A percentile compares a stretch with the other conserved stretches of the same genome.
phyloP scores from a whole-genome alignment of 164 flowering plant genomes.

The Macadamia integrifolia region DNA sequence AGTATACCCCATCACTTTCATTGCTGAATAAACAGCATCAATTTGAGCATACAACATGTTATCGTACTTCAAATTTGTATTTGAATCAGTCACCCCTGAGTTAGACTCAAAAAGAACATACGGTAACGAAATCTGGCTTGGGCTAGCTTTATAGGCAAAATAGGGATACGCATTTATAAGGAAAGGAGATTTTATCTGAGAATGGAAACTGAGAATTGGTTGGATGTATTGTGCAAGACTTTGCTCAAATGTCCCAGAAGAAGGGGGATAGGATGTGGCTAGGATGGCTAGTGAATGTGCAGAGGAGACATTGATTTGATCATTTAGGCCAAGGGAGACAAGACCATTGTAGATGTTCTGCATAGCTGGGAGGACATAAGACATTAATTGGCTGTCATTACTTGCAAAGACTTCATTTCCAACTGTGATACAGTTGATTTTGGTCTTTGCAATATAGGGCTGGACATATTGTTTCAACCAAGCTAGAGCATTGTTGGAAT shows the following conservation, averaged over 20 bases:
- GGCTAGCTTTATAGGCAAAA: constrained; percentile 74
- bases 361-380: constrained; percentile 73
- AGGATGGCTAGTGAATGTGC: constrained; percentile 69
- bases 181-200: constrained; percentile 64
- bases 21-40: constrained; percentile 86
- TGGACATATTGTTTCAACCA: constrained; percentile 56
- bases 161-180: constrained; percentile 86
- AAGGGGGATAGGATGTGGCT: constrained; percentile 71
- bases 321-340: constrained; percentile 40
- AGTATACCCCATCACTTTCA: constrained; percentile 65
- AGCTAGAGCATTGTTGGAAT: constrained; percentile 42
- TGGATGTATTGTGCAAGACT: constrained; percentile 50
- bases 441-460: constrained; percentile 46
- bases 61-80: constrained; percentile 66
- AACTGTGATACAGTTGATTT: constrained; percentile 53
- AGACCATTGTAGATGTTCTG: constrained; percentile 50
- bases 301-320: constrained; percentile 57
- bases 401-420: constrained; percentile 69
- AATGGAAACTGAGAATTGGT: constrained; percentile 54
- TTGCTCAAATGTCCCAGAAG: constrained; percentile 55
- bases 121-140: constrained; percentile 38
- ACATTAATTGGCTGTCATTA: constrained; percentile 28
- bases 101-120: constrained; percentile 74
- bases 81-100: constrained; percentile 41
- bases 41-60: constrained; percentile 94